Conservation (phyloP, 768 basidiomycete genomes). For the Lactarius trivialis region DNA sequence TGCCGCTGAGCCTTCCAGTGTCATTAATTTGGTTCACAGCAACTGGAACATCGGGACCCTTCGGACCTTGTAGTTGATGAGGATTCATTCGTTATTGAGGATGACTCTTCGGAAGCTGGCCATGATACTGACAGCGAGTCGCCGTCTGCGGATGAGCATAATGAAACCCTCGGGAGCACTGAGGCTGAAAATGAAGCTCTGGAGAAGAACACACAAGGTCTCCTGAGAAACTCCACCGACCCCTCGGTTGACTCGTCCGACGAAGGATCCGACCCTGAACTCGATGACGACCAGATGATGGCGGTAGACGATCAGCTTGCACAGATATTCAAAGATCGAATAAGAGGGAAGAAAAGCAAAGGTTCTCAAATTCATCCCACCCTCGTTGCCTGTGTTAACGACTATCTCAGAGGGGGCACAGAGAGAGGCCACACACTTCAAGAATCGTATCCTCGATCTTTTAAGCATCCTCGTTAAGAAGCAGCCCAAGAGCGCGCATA, state of each 20-base stretch:
- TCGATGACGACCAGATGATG: constrained; percentile 99
- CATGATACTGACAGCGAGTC: constrained; percentile 30
- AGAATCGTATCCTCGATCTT: constrained; percentile 92
- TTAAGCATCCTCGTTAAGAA: constrained; percentile 78
- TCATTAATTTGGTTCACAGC: constrained; percentile 39
- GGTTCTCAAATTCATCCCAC: constrained; percentile 37
- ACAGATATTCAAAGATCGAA: constrained; percentile 70
- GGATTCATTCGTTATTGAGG: constrained; percentile 26
- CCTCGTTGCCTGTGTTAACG: not conserved
- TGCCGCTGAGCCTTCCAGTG: not conserved
- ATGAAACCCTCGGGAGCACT: constrained; percentile 36
- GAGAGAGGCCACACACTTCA: constrained; percentile 91
- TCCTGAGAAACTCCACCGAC: constrained; percentile 52
- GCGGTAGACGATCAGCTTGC: constrained; percentile 90
- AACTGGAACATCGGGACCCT: constrained; percentile 72
- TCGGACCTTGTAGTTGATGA: constrained; percentile 40
- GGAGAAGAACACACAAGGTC: constrained; percentile 56
- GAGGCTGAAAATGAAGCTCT: constrained; percentile 56
- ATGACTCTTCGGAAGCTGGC: constrained; percentile 30
- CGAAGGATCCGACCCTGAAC: constrained; percentile 56
- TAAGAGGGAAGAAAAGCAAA: constrained; percentile 54
- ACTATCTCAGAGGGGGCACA: constrained; percentile 54
- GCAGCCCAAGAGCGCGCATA: constrained; percentile 65
- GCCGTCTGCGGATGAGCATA: constrained; percentile 33
- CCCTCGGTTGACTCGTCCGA: constrained; percentile 52